Percentiles rank a stretch among this genome's conserved stretches.
These are phyloP conservation scores for Aspergillus quadricinctus DNA, from an alignment of 2,329 filamentous ascomycete species.

Conservation along the genomic window DNA sequence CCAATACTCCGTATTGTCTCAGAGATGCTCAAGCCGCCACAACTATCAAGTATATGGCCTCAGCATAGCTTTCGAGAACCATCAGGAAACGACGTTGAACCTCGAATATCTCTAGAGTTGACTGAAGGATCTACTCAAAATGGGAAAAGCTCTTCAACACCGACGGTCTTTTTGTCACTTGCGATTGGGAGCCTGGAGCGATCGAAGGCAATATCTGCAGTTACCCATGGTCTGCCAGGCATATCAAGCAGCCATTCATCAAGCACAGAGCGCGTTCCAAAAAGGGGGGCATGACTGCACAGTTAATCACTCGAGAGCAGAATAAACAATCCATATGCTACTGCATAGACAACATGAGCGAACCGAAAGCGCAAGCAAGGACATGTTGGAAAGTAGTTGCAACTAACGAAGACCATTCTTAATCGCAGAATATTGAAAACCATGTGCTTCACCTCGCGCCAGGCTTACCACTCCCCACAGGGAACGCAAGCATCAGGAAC, in stretches of 20 bases:
- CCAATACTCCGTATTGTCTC: too few species aligned
- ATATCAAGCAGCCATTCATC: neutral
- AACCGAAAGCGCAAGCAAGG: neutral
- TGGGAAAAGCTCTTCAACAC: too few species aligned
- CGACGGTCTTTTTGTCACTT: neutral
- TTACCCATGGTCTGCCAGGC: neutral
- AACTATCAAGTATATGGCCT: too few species aligned
- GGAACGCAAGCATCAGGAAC: neutral
- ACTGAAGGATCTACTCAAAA: neutral
- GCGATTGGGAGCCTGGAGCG: neutral
- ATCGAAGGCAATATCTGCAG: neutral
- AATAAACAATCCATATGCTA: neutral
- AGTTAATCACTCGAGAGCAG: neutral
- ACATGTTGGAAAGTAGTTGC: too few species aligned
- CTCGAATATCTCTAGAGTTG: neutral
- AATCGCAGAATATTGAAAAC: neutral
- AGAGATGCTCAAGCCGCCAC: too few species aligned
- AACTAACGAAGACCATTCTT: neutral
- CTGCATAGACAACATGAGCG: neutral
- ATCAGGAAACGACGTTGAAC: too few species aligned
- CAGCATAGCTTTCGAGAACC: too few species aligned
- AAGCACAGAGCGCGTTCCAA: neutral
- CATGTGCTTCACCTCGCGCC: neutral
- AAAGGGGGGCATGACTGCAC: neutral
- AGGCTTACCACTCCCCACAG: neutral